Base-by-base conservation (phyloP, 345 rosid genomes). In the Hibiscus mutabilis region DNA sequence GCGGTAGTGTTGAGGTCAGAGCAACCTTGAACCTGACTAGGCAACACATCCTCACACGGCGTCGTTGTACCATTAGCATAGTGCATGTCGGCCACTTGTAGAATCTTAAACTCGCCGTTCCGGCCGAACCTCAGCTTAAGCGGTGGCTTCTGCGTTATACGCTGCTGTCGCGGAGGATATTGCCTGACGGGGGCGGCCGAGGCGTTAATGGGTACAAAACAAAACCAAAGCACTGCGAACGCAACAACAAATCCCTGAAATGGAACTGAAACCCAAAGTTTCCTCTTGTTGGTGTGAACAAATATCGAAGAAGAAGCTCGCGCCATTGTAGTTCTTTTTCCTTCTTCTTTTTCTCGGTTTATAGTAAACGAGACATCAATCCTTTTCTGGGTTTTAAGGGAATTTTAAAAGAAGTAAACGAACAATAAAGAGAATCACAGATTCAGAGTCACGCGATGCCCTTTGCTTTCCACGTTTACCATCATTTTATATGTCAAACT, bases 71-170 rank as follows among this genome's bases (percentile, higher is more conserved):
- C 96, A 49, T 84, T 51, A 5, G 87, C 98, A 51, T 75, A 94
- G 84, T 91, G 98, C 98, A 91, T 91, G 67, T 91, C 97, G 8
- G 98, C 95, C 44, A 89, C 91, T 79, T 91, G 98, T 69, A 94
- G 87, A 70, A 94, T 86, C 85, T 89, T 94, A 72, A 94, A 89
- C 77, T 84, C 73, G 27, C 98, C 96, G 47, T 79, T 72, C 11
- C 6, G 29, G 18, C 82, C 80, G 67, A 91, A 89, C 53, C 84
- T 83, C 75, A 91, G 87, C 65, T 46, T 80, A 61, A 40, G 78
- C 70, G 60, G 42, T 29, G 18, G 87, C 65, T 44, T 80, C 67
- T 47, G 79, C 72, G 63, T 31, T 35, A 19, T 57, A 57, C 10
- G 42, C 57, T 56, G 73, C 73, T 12, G 59, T 51, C 0, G 25